Base-by-base conservation (phyloP, 2,329 filamentous ascomycete species). In the Claviceps purpurea region DNA sequence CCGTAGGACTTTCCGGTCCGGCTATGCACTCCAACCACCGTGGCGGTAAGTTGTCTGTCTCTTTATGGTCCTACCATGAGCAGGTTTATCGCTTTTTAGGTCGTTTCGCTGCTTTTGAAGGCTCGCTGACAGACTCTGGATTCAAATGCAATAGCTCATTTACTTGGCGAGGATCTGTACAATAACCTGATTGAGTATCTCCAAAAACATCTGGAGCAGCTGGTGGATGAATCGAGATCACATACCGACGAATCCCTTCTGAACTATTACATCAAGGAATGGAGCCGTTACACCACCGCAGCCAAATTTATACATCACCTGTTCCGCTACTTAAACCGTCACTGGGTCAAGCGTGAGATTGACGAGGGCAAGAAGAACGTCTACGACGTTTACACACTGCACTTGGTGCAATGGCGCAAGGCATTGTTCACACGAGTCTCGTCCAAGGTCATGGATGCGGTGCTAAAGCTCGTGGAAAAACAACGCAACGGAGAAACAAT, bases 321-420 rank as follows among this genome's bases (percentile, higher is more conserved):
- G 7, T 98, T 98, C 74, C 77, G 85, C 51, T 98, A 98, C 65
- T 80, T 98, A 26, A 98, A 98, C 65, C 82, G 93, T 34, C 93
- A 98, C 70, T 98, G 94, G 93, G 93, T 98, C 2, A 98, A 96
- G 76, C 79, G 93, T 34, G 93, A 98, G 71, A 95, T 98, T 71
- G 93, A 98, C 57, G 93, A 98, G 68, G 93, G 93, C 38, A 97
- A 98, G 73, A 96, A 97, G 74, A 87, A 91, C 62, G 87, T 97
- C 7, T 97, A 94, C 68, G 93, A 98, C 67, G 93, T 98, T 47
- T 98, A 98, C 69, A 98, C 93, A 0, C 73, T 98, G 39, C 93
- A 98, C 62, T 74, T 98, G 42, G 93, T 97, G 20, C 88, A 91
- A 64, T 98, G 93, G 93, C 89, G 90, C 59, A 80, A 86, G 59